These are phyloP conservation scores for Aleurites moluccanus DNA, from an alignment of 441 rosid species.

Conservation along the genomic window DNA sequence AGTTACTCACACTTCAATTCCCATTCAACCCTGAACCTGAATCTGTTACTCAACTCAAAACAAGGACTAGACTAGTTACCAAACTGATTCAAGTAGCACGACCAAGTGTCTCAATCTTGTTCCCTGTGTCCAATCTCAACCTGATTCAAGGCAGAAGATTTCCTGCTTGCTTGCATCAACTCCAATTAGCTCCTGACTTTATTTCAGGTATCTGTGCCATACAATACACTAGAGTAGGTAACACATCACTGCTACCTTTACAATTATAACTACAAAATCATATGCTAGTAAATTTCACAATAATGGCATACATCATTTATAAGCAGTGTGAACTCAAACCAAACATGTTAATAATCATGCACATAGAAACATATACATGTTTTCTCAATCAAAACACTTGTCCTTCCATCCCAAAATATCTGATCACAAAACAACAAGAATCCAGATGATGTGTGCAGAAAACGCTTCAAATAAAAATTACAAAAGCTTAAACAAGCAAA, in stretches of 20 bases:
- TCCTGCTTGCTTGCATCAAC: not conserved
- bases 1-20: no score
- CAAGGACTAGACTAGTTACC: no score
- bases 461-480: constrained; percentile 6
- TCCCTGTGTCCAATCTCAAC: not conserved
- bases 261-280: not conserved
- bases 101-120: no score
- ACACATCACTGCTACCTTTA: not conserved
- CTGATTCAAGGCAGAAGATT: not conserved
- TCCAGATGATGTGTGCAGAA: constrained; percentile 6
- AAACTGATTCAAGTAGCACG: no score
- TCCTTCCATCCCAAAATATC: constrained; percentile 28
- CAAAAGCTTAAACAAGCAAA: not conserved
- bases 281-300: not conserved
- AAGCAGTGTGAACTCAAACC: not conserved
- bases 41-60: no score
- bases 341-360: not conserved
- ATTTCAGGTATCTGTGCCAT: not conserved
- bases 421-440: constrained; percentile 13
- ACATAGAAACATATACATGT: not conserved
- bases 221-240: not conserved
- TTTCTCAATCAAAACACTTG: constrained; percentile 1
- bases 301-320: not conserved
- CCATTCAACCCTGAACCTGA: no score
- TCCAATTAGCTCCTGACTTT: not conserved